Evolutionary conservation across 2,329 filamentous ascomycete species (phyloP).

Genomic region (Intubia oerlemansii): DNA sequence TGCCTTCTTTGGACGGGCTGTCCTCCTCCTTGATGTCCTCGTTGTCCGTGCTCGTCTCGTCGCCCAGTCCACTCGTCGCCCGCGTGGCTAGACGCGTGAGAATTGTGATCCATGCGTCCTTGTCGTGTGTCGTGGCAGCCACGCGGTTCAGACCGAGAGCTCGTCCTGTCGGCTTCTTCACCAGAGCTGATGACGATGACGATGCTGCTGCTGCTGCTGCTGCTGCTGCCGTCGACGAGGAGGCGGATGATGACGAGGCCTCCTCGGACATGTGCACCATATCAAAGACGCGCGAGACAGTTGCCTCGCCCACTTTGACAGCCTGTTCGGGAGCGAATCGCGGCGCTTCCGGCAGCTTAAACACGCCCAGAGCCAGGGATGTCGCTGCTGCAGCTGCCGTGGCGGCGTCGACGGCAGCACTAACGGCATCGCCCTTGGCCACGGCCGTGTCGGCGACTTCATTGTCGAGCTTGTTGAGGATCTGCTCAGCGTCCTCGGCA

Average conservation of each 20-base stretch:
- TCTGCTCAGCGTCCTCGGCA: constrained; percentile 57
- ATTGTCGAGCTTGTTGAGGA: constrained; percentile 55
- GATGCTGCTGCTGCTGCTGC: constrained; percentile 11
- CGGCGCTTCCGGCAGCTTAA: constrained; percentile 59
- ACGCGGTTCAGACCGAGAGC: constrained; percentile 68
- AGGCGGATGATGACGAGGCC: no score
- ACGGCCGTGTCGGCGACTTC: no score
- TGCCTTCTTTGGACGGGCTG: constrained; percentile 9
- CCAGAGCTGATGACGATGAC: no score
- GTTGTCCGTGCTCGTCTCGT: constrained; percentile 19
- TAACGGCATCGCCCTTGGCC: no score
- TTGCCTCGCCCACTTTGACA: constrained; percentile 51
- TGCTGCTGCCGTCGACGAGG: no score
- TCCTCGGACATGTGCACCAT: constrained; percentile 56
- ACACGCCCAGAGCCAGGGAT: constrained; percentile 48
- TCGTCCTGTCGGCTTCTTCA: no score
- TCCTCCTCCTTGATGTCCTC: constrained; percentile 5
- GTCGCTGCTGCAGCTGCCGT: constrained; percentile 19
- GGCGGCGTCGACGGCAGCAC: no score
- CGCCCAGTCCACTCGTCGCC: constrained; percentile 46
- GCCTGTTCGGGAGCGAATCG: constrained; percentile 51
- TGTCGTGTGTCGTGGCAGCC: constrained; percentile 64
- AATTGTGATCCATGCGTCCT: constrained; percentile 80
- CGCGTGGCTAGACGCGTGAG: constrained; percentile 71
- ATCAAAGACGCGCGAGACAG: constrained; percentile 56